Percentiles rank a stretch among this genome's conserved stretches.
Evolutionary conservation across 140 eudicot species (phyloP).

Genomic region (Flaveria floridana): DNA sequence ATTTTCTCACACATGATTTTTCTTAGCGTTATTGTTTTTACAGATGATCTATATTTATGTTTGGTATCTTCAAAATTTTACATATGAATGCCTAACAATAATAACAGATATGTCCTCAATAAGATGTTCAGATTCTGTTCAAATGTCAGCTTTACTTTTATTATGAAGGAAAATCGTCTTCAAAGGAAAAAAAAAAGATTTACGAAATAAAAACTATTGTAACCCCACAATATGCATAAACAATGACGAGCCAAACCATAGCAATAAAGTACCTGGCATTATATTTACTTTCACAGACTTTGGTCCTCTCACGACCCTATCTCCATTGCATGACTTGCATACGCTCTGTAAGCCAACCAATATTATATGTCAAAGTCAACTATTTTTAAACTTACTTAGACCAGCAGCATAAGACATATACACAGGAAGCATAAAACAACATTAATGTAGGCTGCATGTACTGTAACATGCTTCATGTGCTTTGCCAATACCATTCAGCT

Average conservation of each 20-base stretch:
- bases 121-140: too few species aligned
- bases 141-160: neutral
- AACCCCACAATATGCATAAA: slow-evolving; percentile 3
- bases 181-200: neutral
- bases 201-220: neutral
- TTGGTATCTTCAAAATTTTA: too few species aligned
- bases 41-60: too few species aligned
- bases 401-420: slow-evolving; percentile 11
- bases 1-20: neutral
- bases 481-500: slow-evolving; percentile 10
- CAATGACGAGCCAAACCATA: slow-evolving; percentile 11
- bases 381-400: slow-evolving; percentile 19
- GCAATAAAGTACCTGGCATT: slow-evolving; percentile 61
- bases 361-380: slow-evolving; percentile 21
- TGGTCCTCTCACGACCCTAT: slow-evolving; percentile 65
- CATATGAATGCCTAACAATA: too few species aligned
- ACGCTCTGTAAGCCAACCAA: slow-evolving; percentile 49
- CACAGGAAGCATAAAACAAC: neutral
- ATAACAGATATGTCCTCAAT: too few species aligned
- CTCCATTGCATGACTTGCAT: slow-evolving; percentile 82
- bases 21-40: too few species aligned
- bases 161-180: neutral
- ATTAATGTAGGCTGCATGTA: slow-evolving; percentile 13
- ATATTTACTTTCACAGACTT: slow-evolving; percentile 76
- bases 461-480: neutral